These are phyloP conservation scores for Parascedosporium putredinis DNA, from an alignment of 2,329 filamentous ascomycete species.

Conservation along the genomic window DNA sequence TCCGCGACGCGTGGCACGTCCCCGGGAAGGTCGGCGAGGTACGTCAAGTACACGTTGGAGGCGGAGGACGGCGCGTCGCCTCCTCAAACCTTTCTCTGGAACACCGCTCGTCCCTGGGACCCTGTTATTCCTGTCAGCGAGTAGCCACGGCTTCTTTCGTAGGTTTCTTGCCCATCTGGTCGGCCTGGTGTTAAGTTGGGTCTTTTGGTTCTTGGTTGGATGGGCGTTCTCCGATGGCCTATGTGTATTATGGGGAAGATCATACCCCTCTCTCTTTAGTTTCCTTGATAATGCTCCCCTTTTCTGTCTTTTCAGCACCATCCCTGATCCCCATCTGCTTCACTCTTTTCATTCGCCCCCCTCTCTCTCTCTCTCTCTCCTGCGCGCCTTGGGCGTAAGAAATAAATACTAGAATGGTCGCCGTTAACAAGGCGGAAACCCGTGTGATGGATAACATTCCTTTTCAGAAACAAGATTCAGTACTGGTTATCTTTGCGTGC, in stretches of 20 bases:
- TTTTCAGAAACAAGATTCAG: conserved; percentile 2
- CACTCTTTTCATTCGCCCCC: background rate
- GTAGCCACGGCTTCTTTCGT: conserved; percentile 2
- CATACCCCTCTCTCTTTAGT: background rate
- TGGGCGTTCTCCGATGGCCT: background rate
- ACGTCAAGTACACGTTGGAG: conserved; percentile 8
- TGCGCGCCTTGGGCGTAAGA: too few relatives aligned
- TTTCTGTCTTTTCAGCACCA: background rate
- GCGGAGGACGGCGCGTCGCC: conserved; percentile 8
- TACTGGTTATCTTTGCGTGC: too few relatives aligned
- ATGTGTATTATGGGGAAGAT: background rate
- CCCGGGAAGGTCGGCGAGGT: conserved; percentile 15
- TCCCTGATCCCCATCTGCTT: too few relatives aligned
- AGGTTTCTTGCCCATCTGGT: background rate
- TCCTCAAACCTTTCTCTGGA: conserved; percentile 31
- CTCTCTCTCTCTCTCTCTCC: background rate
- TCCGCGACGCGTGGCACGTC: background rate
- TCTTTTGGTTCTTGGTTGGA: background rate
- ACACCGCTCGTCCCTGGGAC: conserved; percentile 29
- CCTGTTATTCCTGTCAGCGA: conserved; percentile 28
- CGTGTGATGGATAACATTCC: background rate
- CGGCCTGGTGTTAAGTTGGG: background rate
- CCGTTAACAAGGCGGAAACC: too few relatives aligned
- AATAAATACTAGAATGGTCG: too few relatives aligned
- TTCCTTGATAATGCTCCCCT: background rate